Evolutionary conservation across 371 early-diverging fungal genomes (phyloP), one percentile per base, ranked within the genome.

Genomic region (Parasitella parasitica): DNA sequence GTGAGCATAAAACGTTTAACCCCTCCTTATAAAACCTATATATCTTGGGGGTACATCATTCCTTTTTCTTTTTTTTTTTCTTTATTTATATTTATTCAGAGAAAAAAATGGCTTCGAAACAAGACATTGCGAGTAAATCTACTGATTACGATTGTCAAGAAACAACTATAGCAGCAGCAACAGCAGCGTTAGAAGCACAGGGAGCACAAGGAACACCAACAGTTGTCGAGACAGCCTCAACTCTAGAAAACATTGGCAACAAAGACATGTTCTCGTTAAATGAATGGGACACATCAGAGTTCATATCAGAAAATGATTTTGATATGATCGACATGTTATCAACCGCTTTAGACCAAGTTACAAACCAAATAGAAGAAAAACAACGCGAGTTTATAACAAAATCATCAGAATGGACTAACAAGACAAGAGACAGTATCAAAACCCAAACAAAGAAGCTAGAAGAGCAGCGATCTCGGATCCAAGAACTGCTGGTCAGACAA

Each of bases 311-410:
- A n/a, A 66, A 66, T 53, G 71, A 71, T 18, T 71, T 71, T 56
- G 71, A 71, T 49, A 71, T 71, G 66, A 66, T 71, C 35, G 71
- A 71, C 36, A 70, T 64, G 65, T 55, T 81, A 7, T 81, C 82
- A 1, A 67, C 68, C 2, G 77, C 79, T 7, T 57, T 81, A 13
- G 82, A 81, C n/a, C 72, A 76, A 46, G 76, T 81, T 4, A 77
- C 82, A 0, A 62, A 59, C 32, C 82, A 81, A 54, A 60, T 81
- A 8, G 71, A 81, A 41, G 75, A 81, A 4, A 73, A 67, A 20
- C 73, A 71, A 55, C 59, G 65, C 11, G 77, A 78, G 35, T 57
- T 81, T 36, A 53, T 70, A 4, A 52, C 57, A 37, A 75, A 75
- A 46, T 78, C 79, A 2, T 61, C 69, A 1, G 70, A 73, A 32